A percentile compares a stretch with the other conserved stretches of the same genome.
These are phyloP conservation scores for Myxozyma kluyveri DNA, from an alignment of 805 yeast genomes.

Conservation along the genomic window DNA sequence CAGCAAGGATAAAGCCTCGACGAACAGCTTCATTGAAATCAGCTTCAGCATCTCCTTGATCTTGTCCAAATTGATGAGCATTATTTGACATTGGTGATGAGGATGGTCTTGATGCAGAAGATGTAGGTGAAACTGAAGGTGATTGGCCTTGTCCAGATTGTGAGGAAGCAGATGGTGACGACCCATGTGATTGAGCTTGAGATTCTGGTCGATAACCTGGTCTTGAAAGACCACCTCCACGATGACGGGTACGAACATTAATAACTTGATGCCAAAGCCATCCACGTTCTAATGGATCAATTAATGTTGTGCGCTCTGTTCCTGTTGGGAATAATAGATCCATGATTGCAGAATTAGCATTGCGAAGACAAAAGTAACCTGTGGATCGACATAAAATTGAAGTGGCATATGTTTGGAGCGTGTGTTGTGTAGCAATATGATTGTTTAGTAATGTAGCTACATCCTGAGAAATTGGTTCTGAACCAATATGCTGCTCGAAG, in stretches of 20 bases:
- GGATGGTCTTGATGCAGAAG: background rate
- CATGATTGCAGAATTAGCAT: conserved; percentile 7
- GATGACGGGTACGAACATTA: background rate
- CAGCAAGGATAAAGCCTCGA: background rate
- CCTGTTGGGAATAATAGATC: conserved; percentile 3
- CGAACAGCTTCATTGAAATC: background rate
- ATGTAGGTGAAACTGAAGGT: background rate
- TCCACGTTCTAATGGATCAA: conserved; percentile 7
- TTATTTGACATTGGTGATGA: background rate
- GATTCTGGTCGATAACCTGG: background rate
- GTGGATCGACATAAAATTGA: background rate
- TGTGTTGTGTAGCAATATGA: background rate
- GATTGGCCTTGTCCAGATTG: background rate
- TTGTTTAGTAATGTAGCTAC: background rate
- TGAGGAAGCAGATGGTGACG: no score
- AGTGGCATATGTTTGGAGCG: background rate
- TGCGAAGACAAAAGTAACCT: conserved; percentile 3
- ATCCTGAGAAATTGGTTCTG: background rate
- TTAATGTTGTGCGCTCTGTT: background rate
- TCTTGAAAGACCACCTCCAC: background rate
- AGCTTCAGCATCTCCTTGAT: background rate
- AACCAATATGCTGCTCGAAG: background rate
- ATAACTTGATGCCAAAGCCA: conserved; percentile 11
- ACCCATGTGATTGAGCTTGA: background rate
- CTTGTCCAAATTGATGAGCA: background rate